A percentile compares a stretch with the other conserved stretches of the same genome.
Evolutionary conservation across 1,139 yeast species (phyloP).

Genomic region (Saccharomycopsis phalli): DNA sequence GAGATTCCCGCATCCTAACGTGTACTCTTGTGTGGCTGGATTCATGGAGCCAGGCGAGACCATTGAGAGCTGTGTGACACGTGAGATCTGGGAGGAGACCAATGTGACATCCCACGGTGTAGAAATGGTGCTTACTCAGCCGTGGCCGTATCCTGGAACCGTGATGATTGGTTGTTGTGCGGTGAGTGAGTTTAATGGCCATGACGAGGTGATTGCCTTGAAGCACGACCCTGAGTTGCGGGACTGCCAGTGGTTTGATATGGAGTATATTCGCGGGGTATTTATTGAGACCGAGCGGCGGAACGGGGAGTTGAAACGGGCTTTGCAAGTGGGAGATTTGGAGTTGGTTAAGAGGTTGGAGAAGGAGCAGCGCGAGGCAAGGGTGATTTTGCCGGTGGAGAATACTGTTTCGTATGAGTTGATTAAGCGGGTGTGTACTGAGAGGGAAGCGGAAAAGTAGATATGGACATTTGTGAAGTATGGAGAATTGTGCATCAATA

Average conservation of each 20-base stretch:
- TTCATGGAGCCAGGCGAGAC: constrained; percentile 93
- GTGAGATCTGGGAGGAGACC: constrained; percentile 94
- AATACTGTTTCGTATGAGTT: constrained; percentile 13
- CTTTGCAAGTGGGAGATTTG: constrained; percentile 22
- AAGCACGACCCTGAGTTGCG: constrained; percentile 78
- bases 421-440: constrained; percentile 4
- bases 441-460: neutral
- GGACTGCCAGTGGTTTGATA: constrained; percentile 81
- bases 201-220: constrained; percentile 53
- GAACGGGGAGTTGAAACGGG: constrained; percentile 19
- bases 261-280: constrained; percentile 34
- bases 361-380: neutral
- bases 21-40: constrained; percentile 90
- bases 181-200: constrained; percentile 52
- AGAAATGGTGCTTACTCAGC: constrained; percentile 62
- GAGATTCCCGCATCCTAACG: constrained; percentile 41
- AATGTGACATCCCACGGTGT: constrained; percentile 63
- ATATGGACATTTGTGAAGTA: no score
- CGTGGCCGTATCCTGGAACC: constrained; percentile 95
- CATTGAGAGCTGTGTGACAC: constrained; percentile 73
- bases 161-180: constrained; percentile 90
- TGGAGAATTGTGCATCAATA: no score
- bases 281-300: constrained; percentile 33
- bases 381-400: constrained; percentile 6
- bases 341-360: neutral